Evolutionary conservation across 2,329 filamentous ascomycete genomes (phyloP).

Genomic region (Chaetomium sp.): DNA sequence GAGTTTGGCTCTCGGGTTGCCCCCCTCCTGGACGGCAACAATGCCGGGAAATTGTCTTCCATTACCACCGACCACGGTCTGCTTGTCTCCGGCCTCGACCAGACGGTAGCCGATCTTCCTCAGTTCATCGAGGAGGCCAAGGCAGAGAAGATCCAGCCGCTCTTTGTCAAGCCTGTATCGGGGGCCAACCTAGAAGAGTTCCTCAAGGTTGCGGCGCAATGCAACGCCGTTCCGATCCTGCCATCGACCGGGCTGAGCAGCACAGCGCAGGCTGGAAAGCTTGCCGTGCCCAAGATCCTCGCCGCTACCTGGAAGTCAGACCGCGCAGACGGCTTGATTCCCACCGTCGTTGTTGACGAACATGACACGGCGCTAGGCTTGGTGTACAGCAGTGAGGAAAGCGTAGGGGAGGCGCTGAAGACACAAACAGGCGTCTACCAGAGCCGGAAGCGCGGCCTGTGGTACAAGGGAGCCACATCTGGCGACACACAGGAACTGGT

Average conservation of each 20-base stretch:
- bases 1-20: slow-evolving; percentile 60
- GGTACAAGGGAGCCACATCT: slow-evolving; percentile 95
- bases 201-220: slow-evolving; percentile 52
- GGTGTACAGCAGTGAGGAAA: slow-evolving; percentile 93
- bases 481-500: slow-evolving; percentile 91
- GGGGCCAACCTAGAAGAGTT: slow-evolving; percentile 50
- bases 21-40: slow-evolving; percentile 48
- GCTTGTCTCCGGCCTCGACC: slow-evolving; percentile 56
- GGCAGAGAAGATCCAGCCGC: slow-evolving; percentile 49
- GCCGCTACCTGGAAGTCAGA: slow-evolving; percentile 78
- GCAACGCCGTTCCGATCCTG: slow-evolving; percentile 70
- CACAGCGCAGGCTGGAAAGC: slow-evolving; percentile 58
- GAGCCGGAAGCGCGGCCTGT: slow-evolving; percentile 90
- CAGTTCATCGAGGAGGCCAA: slow-evolving; percentile 51
- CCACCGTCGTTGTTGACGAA: slow-evolving; percentile 91
- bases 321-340: slow-evolving; percentile 77
- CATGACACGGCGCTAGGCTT: slow-evolving; percentile 80
- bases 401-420: slow-evolving; percentile 80
- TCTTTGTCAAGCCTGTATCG: slow-evolving; percentile 55
- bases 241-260: slow-evolving; percentile 71
- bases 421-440: slow-evolving; percentile 86
- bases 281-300: slow-evolving; percentile 72
- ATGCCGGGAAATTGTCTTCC: slow-evolving; percentile 33
- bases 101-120: slow-evolving; percentile 44
- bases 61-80: slow-evolving; percentile 51